These are phyloP conservation scores for Rosa multiflora DNA, from an alignment of 306 rosid genomes.

Conservation along the genomic window DNA sequence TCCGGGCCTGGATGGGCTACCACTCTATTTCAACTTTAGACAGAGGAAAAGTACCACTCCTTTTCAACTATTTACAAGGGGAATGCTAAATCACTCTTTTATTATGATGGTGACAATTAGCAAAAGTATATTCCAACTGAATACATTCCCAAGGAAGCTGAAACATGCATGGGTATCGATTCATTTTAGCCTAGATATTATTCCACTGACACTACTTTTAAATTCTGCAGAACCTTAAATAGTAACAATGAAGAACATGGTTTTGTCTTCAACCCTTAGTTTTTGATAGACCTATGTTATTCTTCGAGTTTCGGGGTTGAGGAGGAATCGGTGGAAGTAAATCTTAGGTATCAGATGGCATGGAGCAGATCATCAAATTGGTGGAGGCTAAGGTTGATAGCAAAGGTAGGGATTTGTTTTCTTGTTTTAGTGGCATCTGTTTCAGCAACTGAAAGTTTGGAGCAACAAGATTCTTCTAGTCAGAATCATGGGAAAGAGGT, in stretches of 20 bases:
- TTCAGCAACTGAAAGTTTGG: conserved; percentile 37
- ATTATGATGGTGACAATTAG: neutral
- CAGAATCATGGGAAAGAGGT: conserved; percentile 18
- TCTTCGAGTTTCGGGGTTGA: neutral
- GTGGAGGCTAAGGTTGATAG: conserved; percentile 28
- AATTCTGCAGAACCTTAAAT: neutral
- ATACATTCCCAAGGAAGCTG: neutral
- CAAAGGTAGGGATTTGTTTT: conserved; percentile 22
- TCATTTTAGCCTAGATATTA: neutral
- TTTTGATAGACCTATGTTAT: neutral
- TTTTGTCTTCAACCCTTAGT: neutral
- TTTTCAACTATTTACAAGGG: neutral
- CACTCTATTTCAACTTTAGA: neutral
- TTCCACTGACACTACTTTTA: neutral
- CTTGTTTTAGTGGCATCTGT: conserved; percentile 33
- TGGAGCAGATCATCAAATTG: conserved; percentile 18
- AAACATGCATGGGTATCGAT: neutral
- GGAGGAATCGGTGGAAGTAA: neutral
- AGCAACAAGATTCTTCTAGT: conserved; percentile 24
- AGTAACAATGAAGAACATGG: neutral
- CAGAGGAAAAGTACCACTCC: neutral
- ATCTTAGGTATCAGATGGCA: neutral
- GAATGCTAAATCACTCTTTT: neutral
- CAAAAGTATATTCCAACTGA: neutral
- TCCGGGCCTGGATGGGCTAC: neutral